phyloP scores from a whole-genome alignment of 192 early-diverging fungal genomes.

The Pilobolus umbonatus region DNA sequence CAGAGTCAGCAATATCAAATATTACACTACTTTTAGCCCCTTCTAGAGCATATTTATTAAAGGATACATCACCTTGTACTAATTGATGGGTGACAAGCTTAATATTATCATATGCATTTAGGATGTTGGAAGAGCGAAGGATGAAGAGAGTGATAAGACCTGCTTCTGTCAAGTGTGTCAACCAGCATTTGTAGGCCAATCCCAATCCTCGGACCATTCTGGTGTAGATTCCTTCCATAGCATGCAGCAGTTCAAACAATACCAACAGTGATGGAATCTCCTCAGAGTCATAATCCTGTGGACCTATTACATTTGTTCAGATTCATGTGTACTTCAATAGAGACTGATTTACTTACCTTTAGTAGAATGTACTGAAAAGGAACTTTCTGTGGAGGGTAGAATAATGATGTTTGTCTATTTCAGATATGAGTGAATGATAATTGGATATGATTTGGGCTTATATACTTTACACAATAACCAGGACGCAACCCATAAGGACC shows the following conservation, averaged over 20 bases:
- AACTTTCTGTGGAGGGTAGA: slow-evolving; percentile 7
- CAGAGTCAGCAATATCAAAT: slow-evolving; percentile 43
- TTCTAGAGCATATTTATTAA: slow-evolving; percentile 41
- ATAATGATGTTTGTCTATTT: background rate
- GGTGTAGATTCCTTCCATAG: slow-evolving; percentile 54
- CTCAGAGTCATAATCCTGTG: slow-evolving; percentile 40
- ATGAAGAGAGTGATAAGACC: slow-evolving; percentile 43
- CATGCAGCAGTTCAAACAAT: slow-evolving; percentile 44
- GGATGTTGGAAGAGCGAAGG: slow-evolving; percentile 42
- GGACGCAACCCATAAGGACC: background rate
- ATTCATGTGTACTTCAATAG: too few relatives aligned
- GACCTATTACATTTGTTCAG: too few relatives aligned
- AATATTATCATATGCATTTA: slow-evolving; percentile 44
- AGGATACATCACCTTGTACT: slow-evolving; percentile 17
- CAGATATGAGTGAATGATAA: background rate
- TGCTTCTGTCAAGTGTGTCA: slow-evolving; percentile 37
- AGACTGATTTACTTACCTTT: too few relatives aligned
- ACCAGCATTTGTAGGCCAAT: slow-evolving; percentile 42
- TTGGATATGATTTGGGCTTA: background rate
- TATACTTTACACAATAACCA: slow-evolving; percentile 1
- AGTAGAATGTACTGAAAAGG: slow-evolving; percentile 11
- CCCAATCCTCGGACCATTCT: slow-evolving; percentile 51
- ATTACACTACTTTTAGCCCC: slow-evolving; percentile 54
- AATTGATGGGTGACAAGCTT: slow-evolving; percentile 41
- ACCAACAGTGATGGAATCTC: slow-evolving; percentile 50